Conservation (phyloP, 257 asterid species). For the Cynanchum wilfordii region DNA sequence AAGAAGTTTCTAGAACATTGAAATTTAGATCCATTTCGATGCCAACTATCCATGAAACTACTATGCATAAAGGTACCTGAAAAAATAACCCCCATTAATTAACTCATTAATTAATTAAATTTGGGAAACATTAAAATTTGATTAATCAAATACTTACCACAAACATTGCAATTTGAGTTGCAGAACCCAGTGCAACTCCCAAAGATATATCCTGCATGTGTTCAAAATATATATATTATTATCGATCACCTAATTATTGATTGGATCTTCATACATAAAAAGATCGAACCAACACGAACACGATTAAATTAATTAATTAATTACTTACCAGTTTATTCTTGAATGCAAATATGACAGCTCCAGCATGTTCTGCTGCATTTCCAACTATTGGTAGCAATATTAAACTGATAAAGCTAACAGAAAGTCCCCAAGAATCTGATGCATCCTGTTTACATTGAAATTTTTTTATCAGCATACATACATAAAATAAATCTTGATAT, state of each 20-base stretch:
- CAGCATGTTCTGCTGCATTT: constrained; percentile 97
- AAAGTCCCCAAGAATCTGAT: constrained; percentile 76
- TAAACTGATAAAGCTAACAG: constrained; percentile 77
- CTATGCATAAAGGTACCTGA: constrained; percentile 62
- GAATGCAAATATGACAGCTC: constrained; percentile 83
- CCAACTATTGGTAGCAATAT: constrained; percentile 92
- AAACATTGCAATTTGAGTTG: constrained; percentile 54
- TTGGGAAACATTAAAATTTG: too few relatives aligned
- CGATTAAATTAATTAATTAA: too few relatives aligned
- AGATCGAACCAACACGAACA: too few relatives aligned
- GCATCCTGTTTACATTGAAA: constrained; percentile 36
- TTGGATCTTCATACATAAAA: too few relatives aligned
- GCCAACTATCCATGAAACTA: constrained; percentile 68
- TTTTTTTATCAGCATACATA: too few relatives aligned
- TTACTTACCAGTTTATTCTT: constrained; percentile 74
- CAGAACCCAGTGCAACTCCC: constrained; percentile 46
- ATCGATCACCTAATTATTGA: too few relatives aligned
- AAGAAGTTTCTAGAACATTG: constrained; percentile 52
- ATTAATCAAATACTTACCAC: constrained; percentile 45
- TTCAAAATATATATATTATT: too few relatives aligned
- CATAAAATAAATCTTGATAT: too few relatives aligned
- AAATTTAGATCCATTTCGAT: constrained; percentile 62
- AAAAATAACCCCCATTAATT: not conserved
- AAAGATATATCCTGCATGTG: constrained; percentile 31
- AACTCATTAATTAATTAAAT: too few relatives aligned